These are phyloP conservation scores for Suillus plorans DNA, from an alignment of 768 basidiomycete species.

Conservation along the genomic window DNA sequence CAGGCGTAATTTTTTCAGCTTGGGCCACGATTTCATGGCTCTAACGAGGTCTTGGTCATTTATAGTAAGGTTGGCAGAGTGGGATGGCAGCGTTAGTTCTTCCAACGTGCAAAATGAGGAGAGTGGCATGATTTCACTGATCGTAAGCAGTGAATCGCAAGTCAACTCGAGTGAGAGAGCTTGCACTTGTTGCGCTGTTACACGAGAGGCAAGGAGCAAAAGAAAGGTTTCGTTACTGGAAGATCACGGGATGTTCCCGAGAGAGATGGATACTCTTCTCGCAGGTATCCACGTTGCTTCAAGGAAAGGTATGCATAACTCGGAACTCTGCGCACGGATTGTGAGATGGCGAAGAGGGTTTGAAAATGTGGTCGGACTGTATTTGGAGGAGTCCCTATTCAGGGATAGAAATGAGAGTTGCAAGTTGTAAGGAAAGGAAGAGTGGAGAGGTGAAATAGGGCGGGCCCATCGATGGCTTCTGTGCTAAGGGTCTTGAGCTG, in stretches of 20 bases:
- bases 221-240: constrained; percentile 16
- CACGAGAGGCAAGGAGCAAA: not conserved
- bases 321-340: not conserved
- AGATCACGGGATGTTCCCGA: not conserved
- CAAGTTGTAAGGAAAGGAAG: not conserved
- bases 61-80: not conserved
- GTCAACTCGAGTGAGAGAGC: not conserved
- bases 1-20: not conserved
- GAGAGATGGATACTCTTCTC: not conserved
- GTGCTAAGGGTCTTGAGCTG: not conserved
- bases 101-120: not conserved
- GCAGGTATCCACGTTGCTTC: not conserved
- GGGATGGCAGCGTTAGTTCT: not conserved
- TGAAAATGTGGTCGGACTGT: not conserved
- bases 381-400: not conserved
- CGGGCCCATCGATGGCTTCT: not conserved
- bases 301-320: not conserved
- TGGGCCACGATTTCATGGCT: not conserved
- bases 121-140: not conserved
- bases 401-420: not conserved
- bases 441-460: not conserved
- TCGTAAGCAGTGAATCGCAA: not conserved
- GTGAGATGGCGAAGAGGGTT: not conserved
- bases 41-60: not conserved
- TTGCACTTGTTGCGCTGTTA: not conserved